phyloP scores from a whole-genome alignment of 2,329 filamentous ascomycete genomes.

The Colletotrichum chrysophilum region DNA sequence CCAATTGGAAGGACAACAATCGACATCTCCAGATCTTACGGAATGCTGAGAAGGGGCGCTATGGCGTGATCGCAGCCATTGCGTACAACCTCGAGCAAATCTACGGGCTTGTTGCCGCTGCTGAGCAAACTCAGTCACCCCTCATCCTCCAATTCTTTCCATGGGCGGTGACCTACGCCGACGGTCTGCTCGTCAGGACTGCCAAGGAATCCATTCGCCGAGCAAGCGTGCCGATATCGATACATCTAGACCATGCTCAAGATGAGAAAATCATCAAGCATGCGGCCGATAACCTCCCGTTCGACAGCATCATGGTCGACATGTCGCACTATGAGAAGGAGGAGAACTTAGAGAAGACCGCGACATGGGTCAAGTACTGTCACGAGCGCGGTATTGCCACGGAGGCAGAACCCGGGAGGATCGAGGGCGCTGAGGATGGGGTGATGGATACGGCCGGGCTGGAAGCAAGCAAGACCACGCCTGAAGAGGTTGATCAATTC shows the following conservation, averaged over 20 bases:
- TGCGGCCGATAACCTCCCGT: constrained; percentile 60
- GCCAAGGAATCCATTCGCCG: constrained; percentile 60
- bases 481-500: constrained; percentile 73
- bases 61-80: constrained; percentile 59
- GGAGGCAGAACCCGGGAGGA: constrained; percentile 72
- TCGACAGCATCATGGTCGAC: constrained; percentile 79
- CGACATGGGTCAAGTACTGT: constrained; percentile 65
- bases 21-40: not conserved
- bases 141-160: constrained; percentile 76
- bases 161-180: constrained; percentile 70
- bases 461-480: constrained; percentile 63
- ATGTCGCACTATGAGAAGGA: constrained; percentile 76
- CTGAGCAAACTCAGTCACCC: constrained; percentile 68
- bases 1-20: not conserved
- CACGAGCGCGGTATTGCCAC: constrained; percentile 68
- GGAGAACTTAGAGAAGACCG: constrained; percentile 70
- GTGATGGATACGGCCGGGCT: constrained; percentile 63
- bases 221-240: constrained; percentile 61
- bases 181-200: constrained; percentile 55
- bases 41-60: constrained; percentile 28
- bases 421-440: constrained; percentile 69
- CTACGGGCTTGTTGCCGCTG: constrained; percentile 69
- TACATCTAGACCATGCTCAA: constrained; percentile 71
- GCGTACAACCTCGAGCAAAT: constrained; percentile 73
- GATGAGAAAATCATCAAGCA: constrained; percentile 61